These are phyloP conservation scores for Fraxinus floribunda DNA, from an alignment of 305 asterid genomes.

Conservation along the genomic window DNA sequence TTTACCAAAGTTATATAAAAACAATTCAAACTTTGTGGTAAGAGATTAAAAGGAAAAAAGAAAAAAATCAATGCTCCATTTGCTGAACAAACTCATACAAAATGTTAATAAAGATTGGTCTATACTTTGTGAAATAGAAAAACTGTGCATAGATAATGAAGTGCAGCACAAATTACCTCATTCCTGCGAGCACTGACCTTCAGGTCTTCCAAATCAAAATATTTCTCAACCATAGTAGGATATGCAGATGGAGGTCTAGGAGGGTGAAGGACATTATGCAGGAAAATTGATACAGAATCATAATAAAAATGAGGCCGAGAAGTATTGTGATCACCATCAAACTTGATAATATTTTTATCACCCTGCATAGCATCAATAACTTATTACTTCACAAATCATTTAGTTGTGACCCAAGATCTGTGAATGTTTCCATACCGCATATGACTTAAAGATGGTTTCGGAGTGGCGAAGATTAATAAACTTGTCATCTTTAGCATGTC, in stretches of 20 bases:
- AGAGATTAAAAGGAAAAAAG: neutral
- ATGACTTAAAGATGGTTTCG: slow-evolving; percentile 71
- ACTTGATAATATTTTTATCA: slow-evolving; percentile 87
- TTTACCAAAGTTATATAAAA: neutral
- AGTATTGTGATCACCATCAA: slow-evolving; percentile 97
- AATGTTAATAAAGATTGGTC: neutral
- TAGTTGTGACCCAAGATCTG: slow-evolving; percentile 22
- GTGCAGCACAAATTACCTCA: slow-evolving; percentile 57
- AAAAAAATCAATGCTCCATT: neutral
- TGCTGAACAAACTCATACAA: neutral
- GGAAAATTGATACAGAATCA: slow-evolving; percentile 90
- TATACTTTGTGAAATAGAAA: neutral
- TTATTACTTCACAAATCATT: slow-evolving; percentile 5
- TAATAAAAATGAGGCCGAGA: slow-evolving; percentile 90
- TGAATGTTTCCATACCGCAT: slow-evolving; percentile 50
- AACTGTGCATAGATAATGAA: neutral
- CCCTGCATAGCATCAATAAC: slow-evolving; percentile 57
- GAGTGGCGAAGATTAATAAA: slow-evolving; percentile 81
- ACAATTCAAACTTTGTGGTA: neutral
- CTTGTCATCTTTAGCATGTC: slow-evolving; percentile 93
- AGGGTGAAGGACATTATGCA: slow-evolving; percentile 89
- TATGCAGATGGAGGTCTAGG: slow-evolving; percentile 65
- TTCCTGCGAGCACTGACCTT: slow-evolving; percentile 65
- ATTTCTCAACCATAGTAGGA: slow-evolving; percentile 62
- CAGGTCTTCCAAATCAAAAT: slow-evolving; percentile 75